A percentile compares a stretch with the other conserved stretches of the same genome.
phyloP scores from a whole-genome alignment of 352 stramenopile genomes.

The Phytophthora citricola region DNA sequence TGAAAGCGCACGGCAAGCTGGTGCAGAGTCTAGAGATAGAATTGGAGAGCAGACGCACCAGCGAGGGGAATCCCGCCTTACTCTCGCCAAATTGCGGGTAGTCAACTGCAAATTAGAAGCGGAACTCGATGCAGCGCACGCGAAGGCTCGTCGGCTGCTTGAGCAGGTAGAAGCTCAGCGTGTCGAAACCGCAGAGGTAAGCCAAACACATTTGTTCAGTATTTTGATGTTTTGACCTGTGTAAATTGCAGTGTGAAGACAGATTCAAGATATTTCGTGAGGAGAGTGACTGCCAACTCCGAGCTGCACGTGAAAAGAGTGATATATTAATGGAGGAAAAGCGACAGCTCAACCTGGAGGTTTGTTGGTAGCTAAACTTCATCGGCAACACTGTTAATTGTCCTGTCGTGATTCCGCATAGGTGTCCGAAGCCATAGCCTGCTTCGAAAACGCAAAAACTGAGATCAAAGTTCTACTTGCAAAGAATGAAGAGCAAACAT shows the following conservation, averaged over 20 bases:
- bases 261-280: slow-evolving; percentile 10
- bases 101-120: slow-evolving; percentile 57
- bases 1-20: slow-evolving; percentile 52
- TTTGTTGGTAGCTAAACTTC: slow-evolving; percentile 4
- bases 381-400: too few relatives aligned
- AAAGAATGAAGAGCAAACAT: slow-evolving; percentile 24
- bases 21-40: slow-evolving; percentile 45
- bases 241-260: slow-evolving; percentile 9
- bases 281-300: slow-evolving; percentile 23
- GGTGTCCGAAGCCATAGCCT: slow-evolving; percentile 18
- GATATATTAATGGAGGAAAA: slow-evolving; percentile 24
- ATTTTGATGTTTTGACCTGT: neutral
- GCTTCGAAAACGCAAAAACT: slow-evolving; percentile 19
- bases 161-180: slow-evolving; percentile 29
- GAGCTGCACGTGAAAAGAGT: slow-evolving; percentile 8
- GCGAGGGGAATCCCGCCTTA: slow-evolving; percentile 47
- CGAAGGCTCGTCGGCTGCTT: slow-evolving; percentile 25
- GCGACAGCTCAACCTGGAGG: slow-evolving; percentile 20
- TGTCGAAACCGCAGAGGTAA: slow-evolving; percentile 16
- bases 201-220: neutral
- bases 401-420: neutral
- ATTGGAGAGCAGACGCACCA: slow-evolving; percentile 23
- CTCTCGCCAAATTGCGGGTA: slow-evolving; percentile 48
- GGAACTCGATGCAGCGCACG: slow-evolving; percentile 23
- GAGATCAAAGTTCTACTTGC: slow-evolving; percentile 26